Base-by-base conservation (phyloP, 768 basidiomycete genomes). In the Dendrothele bispora region DNA sequence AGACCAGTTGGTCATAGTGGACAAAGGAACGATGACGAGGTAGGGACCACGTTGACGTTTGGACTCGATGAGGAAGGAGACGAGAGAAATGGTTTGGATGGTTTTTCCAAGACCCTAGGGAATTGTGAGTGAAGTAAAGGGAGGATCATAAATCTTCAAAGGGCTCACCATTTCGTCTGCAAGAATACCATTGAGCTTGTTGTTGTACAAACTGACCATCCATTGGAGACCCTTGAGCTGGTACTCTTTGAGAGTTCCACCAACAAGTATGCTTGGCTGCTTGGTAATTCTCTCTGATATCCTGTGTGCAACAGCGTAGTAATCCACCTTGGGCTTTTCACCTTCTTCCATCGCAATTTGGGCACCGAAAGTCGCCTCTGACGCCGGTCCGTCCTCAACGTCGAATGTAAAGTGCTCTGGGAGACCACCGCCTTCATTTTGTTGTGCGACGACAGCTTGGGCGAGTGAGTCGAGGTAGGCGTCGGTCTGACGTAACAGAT, bases 131-230 rank as follows among this genome's bases (percentile, higher is more conserved):
- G 22, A 49, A 14, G 7, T 37, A 21, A 48, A 49, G 10, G 40
- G 43, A 40, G 26, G 40, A 21, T 40, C n/a, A n/a, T n/a, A n/a
- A n/a, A n/a, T n/a, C n/a, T n/a, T n/a, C n/a, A 38, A 24, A 40
- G n/a, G 14, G 61, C 73, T 46, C 46, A 84, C 88, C 94, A 95
- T 95, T 70, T 93, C 90, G 59, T 98, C 94, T 51, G 94, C 94
- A 36, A 97, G 68, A 55, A 98, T 97, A 50, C 94, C 94, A 58
- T 97, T 95, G 51, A 97, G 77, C 60, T 86, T 83, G 75, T 97
- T 98, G 67, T 98, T 97, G 67, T 94, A 97, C 70, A 97, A 75
- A 67, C 88, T 91, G 58, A 98, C 94, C 94, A 97, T 95, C 93
- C 94, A 98, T 67, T 95, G 94, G 58, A 98, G 66, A 49, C 94